phyloP scores from a whole-genome alignment of 2,329 filamentous ascomycete species.

The Cadophora sp. region DNA sequence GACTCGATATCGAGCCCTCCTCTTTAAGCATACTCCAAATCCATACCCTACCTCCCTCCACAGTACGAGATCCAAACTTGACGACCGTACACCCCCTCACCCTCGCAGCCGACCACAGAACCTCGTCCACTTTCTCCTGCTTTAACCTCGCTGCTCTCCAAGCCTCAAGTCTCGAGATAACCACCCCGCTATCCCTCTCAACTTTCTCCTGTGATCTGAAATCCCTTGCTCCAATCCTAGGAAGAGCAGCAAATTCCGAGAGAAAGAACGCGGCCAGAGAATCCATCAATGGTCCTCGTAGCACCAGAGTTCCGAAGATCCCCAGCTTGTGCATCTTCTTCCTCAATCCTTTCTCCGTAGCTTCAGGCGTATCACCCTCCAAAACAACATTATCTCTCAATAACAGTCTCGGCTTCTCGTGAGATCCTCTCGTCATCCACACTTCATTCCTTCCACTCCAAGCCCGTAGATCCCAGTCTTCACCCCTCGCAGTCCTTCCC shows the following conservation, averaged over 20 bases:
- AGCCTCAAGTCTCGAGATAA: constrained; percentile 51
- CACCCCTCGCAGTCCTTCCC: constrained; percentile 82
- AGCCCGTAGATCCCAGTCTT: constrained; percentile 82
- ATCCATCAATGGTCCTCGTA: constrained; percentile 75
- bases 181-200: constrained; percentile 49
- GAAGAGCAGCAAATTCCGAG: constrained; percentile 76
- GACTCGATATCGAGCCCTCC: constrained; percentile 72
- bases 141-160: constrained; percentile 63
- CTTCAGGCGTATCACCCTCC: constrained; percentile 57
- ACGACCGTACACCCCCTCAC: constrained; percentile 86
- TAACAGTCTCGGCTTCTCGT: constrained; percentile 65
- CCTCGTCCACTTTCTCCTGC: constrained; percentile 62
- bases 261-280: constrained; percentile 76
- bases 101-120: constrained; percentile 84
- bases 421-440: constrained; percentile 57
- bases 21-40: constrained; percentile 75
- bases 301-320: constrained; percentile 83
- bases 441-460: constrained; percentile 91
- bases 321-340: constrained; percentile 77
- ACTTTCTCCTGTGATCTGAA: constrained; percentile 65
- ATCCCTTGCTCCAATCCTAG: constrained; percentile 82
- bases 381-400: constrained; percentile 87
- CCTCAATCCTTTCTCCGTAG: constrained; percentile 50
- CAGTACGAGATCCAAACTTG: constrained; percentile 84
- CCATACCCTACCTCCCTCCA: constrained; percentile 84